A percentile compares a stretch with the other conserved stretches of the same genome.
Evolutionary conservation across 169 alveolate species (phyloP).

Genomic region (Plasmodium knowlesi): DNA sequence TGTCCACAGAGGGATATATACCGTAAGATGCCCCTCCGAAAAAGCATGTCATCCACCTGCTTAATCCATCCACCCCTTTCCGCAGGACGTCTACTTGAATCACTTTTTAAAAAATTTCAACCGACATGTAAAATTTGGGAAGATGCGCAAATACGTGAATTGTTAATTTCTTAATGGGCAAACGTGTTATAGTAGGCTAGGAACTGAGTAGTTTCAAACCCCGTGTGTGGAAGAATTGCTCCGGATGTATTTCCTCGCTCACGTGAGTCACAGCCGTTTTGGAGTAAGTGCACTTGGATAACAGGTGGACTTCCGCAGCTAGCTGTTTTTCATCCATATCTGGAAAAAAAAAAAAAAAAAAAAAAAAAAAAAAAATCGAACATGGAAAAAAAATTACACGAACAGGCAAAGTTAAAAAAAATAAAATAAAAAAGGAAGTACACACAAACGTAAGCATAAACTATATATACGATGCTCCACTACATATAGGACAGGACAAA

Average conservation of each 20-base stretch:
- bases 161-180: neutral
- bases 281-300: constrained; percentile 17
- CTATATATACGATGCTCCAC: neutral
- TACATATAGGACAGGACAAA: neutral
- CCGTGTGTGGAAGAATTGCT: constrained; percentile 1
- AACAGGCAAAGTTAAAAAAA: neutral
- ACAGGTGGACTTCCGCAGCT: constrained; percentile 20
- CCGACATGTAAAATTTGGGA: constrained; percentile 39
- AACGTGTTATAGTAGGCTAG: neutral
- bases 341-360: constrained; percentile 16
- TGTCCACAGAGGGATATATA: neutral
- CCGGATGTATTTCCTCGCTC: neutral
- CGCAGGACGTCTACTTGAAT: constrained; percentile 54
- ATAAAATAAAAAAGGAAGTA: neutral
- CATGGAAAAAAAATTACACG: neutral
- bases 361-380: neutral
- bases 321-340: neutral
- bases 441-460: neutral
- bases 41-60: too few relatives aligned
- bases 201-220: constrained; percentile 13
- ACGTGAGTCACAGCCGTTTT: constrained; percentile 14
- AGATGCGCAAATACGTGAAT: constrained; percentile 52
- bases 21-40: neutral
- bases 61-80: neutral
- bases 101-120: constrained; percentile 57